phyloP scores from a whole-genome alignment of 1,284 basidiomycete species.

The Fistulinella cinereoalba region DNA sequence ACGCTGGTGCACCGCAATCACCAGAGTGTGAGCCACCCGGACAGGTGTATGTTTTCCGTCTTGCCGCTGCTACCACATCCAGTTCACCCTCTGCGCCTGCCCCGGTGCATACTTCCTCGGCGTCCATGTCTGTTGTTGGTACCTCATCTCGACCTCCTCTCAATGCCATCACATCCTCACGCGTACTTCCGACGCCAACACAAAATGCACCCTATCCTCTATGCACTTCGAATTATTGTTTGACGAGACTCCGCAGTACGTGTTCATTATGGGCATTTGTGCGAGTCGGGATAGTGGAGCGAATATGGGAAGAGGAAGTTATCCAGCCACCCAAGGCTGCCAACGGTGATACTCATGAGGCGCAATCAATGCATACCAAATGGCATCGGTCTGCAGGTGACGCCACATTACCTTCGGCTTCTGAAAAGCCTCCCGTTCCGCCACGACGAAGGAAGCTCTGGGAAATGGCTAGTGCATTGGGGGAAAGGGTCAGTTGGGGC shows the following conservation, averaged over 20 bases:
- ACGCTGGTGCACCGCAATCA: constrained; percentile 30
- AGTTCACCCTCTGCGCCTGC: constrained; percentile 29
- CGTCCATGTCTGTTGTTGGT: constrained; percentile 15
- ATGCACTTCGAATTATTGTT: constrained; percentile 76
- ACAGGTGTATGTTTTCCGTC: constrained; percentile 60
- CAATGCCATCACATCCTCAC: constrained; percentile 21
- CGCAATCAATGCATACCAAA: not conserved
- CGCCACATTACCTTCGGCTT: not conserved
- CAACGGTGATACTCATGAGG: constrained; percentile 10
- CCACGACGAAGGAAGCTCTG: constrained; percentile 53
- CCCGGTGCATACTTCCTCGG: constrained; percentile 21
- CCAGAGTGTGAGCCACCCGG: constrained; percentile 34
- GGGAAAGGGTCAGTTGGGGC: constrained; percentile 48
- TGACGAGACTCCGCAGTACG: constrained; percentile 76
- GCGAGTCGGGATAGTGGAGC: constrained; percentile 76
- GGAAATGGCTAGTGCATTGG: constrained; percentile 55
- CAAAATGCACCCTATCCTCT: constrained; percentile 58
- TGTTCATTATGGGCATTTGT: constrained; percentile 92
- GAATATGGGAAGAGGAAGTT: constrained; percentile 81
- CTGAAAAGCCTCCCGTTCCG: constrained; percentile 46
- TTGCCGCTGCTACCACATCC: constrained; percentile 36
- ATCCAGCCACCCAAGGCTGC: constrained; percentile 34
- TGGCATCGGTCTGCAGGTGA: constrained; percentile 6
- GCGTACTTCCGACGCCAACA: constrained; percentile 18
- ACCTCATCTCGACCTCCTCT: constrained; percentile 28